Evolutionary conservation across 805 yeast species (phyloP), one percentile per base, ranked within the genome.

Genomic region (Candida schatavii): DNA sequence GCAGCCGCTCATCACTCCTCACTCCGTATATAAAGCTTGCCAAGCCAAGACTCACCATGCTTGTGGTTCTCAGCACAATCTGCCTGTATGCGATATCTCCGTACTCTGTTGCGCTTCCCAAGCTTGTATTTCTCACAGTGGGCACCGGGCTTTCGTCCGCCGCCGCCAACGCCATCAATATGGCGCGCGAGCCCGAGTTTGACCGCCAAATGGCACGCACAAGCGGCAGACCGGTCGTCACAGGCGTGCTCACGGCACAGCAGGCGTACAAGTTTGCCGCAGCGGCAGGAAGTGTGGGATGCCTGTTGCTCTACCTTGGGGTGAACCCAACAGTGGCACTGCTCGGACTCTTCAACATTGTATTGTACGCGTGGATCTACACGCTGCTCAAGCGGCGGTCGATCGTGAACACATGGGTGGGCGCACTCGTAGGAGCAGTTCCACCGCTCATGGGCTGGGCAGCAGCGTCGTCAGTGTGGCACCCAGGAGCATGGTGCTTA

Each of bases 391-490:
- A 93, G 58, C 75, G 99, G 42, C 78, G 74, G 45, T 82, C 87
- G 19, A 91, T 93, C 39, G 60, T 86, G 31, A 93, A 93, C 62
- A 93, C 99, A 0, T 93, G 99, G 99, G 93, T 93, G 2, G 99
- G 99, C 15, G 99, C 99, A 0, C 61, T 93, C n/a, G 99, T 93
- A 3, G 99, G 99, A 3, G 99, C 97, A 0, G 86, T 93, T 36
- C 99, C 99, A 0, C 99, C 99, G 17, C 73, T 93, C 39, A 93
- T 93, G 99, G 99, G 99, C 2, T 93, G 99, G 99, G 97, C 96
- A 2, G 73, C 74, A 1, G 88, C 91, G 0, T 85, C 96, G 10
- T 80, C 88, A 3, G 78, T 89, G 0, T 64, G 90, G 28, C 87
- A 88, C 48, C 97, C 98, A 0, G 97, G 93, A 5, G 95, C 95